phyloP scores from a whole-genome alignment of 352 stramenopile genomes.

The Elongisporangium anandrum region DNA sequence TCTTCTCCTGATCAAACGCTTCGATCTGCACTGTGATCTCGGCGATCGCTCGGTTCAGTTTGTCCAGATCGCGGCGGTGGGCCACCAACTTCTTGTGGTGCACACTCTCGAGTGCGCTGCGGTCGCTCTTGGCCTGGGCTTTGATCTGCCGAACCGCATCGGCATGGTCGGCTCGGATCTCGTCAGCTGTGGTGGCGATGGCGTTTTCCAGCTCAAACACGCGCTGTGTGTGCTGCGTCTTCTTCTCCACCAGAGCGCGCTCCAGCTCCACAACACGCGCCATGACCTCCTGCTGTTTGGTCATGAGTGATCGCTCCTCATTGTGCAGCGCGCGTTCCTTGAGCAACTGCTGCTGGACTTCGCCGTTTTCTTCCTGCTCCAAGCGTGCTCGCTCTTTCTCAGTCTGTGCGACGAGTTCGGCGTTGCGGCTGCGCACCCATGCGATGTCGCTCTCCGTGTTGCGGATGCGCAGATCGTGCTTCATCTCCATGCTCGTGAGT shows the following conservation, averaged over 20 bases:
- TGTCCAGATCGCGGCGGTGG: conserved; percentile 16
- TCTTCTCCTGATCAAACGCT: conserved; percentile 20
- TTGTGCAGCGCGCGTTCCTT: conserved; percentile 48
- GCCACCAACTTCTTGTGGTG: conserved; percentile 47
- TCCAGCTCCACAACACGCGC: conserved; percentile 54
- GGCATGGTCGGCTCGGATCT: conserved; percentile 34
- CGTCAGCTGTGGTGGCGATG: conserved; percentile 24
- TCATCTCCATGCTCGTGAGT: conserved; percentile 50
- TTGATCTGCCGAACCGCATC: conserved; percentile 50
- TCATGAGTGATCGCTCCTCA: conserved; percentile 49
- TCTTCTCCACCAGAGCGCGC: conserved; percentile 48
- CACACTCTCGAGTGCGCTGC: conserved; percentile 30
- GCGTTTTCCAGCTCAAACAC: conserved; percentile 46
- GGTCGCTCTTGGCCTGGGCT: conserved; percentile 49
- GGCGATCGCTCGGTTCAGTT: conserved; percentile 18
- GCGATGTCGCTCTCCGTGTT: conserved; percentile 49
- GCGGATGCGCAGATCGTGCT: conserved; percentile 48
- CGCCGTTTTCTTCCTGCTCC: conserved; percentile 28
- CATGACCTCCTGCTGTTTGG: conserved; percentile 52
- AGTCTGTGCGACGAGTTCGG: conserved; percentile 38
- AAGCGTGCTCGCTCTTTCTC: conserved; percentile 19
- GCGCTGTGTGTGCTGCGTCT: conserved; percentile 51
- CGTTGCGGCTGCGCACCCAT: conserved; percentile 43
- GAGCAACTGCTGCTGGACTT: conserved; percentile 28
- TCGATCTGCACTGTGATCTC: conserved; percentile 30